phyloP scores from a whole-genome alignment of 2,329 filamentous ascomycete genomes.

The Teratosphaeriaceae sp. region DNA sequence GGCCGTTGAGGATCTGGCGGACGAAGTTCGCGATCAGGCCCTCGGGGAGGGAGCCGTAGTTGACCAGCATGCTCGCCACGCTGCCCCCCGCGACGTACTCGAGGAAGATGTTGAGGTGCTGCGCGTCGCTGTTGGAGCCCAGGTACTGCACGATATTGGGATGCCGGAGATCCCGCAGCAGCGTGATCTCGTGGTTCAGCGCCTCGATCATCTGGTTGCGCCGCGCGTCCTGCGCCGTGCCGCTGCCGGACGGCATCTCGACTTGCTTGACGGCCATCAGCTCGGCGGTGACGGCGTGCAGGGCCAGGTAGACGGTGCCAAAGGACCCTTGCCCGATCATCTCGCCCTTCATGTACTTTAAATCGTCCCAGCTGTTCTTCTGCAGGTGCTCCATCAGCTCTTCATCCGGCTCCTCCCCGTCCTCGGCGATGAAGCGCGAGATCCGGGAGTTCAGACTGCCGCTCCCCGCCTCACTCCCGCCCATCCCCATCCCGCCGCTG shows the following conservation, averaged over 20 bases:
- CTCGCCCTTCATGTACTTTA: conserved; percentile 99
- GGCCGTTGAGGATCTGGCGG: conserved; percentile 84
- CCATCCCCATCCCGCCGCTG: conserved; percentile 1
- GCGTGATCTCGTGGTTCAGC: conserved; percentile 89
- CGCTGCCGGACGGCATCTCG: conserved; percentile 75
- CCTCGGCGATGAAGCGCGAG: conserved; percentile 76
- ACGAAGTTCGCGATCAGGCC: conserved; percentile 94
- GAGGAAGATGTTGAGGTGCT: conserved; percentile 97
- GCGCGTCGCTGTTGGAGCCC: conserved; percentile 83
- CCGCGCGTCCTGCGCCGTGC: conserved; percentile 71
- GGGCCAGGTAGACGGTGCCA: conserved; percentile 86
- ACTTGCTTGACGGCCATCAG: conserved; percentile 98
- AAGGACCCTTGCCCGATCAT: conserved; percentile 96
- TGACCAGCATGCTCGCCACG: conserved; percentile 97
- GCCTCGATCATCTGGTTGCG: conserved; percentile 99
- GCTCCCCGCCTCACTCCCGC: conserved; percentile 17
- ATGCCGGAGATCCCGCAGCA: conserved; percentile 89
- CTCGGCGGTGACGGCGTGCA: conserved; percentile 94
- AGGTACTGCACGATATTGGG: conserved; percentile 98
- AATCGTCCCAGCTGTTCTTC: conserved; percentile 89
- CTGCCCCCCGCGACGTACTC: conserved; percentile 97
- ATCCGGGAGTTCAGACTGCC: conserved; percentile 77
- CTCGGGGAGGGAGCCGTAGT: conserved; percentile 91
- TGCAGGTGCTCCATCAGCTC: conserved; percentile 85
- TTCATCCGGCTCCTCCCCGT: conserved; percentile 86